These are phyloP conservation scores for Urtica urens DNA, from an alignment of 306 rosid species.

Conservation along the genomic window DNA sequence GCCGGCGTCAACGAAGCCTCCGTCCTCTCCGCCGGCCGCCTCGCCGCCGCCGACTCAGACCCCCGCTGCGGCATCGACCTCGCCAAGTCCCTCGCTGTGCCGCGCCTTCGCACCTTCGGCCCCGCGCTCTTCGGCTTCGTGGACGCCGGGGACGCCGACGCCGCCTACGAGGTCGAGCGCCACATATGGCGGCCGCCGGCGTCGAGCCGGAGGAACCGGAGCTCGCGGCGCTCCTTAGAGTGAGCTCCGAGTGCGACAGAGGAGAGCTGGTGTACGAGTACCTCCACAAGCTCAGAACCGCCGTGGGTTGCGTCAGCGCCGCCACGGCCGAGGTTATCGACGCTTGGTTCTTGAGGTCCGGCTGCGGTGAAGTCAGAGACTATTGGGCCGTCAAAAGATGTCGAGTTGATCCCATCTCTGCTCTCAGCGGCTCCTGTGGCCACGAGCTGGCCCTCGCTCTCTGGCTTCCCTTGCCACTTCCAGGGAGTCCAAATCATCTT, in stretches of 20 bases:
- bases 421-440: conserved; percentile 44
- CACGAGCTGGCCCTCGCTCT: conserved; percentile 46
- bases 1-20: conserved; percentile 58
- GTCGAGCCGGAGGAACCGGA: conserved; percentile 56
- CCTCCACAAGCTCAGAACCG: conserved; percentile 59
- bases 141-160: conserved; percentile 44
- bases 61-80: conserved; percentile 47
- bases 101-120: conserved; percentile 60
- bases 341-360: conserved; percentile 53
- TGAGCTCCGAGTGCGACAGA: conserved; percentile 39
- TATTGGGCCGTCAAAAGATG: conserved; percentile 44
- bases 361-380: conserved; percentile 32
- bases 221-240: conserved; percentile 53
- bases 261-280: conserved; percentile 58
- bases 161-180: conserved; percentile 69
- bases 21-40: conserved; percentile 56
- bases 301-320: conserved; percentile 45
- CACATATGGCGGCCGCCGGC: conserved; percentile 39
- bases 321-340: conserved; percentile 43
- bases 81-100: conserved; percentile 37
- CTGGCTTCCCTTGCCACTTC: conserved; percentile 62
- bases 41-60: conserved; percentile 60
- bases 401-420: conserved; percentile 27
- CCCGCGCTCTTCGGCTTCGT: conserved; percentile 66
- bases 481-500: conserved; percentile 59